Evolutionary conservation across 352 stramenopile genomes (phyloP), one percentile per base, ranked within the genome.

Genomic region (Pythium dissotocum): DNA sequence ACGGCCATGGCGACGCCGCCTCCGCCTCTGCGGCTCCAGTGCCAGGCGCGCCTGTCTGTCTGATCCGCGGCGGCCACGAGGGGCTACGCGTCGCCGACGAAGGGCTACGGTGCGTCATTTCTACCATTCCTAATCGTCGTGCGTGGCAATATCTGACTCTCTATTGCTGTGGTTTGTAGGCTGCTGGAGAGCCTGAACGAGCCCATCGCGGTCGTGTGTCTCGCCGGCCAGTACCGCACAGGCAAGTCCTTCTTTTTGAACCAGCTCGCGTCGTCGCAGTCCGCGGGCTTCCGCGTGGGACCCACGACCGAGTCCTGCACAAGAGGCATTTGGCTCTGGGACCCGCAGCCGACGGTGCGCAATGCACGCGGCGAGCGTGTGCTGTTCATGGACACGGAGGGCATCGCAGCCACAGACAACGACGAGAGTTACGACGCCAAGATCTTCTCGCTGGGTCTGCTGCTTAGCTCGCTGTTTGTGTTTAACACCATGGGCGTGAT

Each of bases 401-500:
- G 88, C 13, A 91, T 96, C 67, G 86, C 88, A 0, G 88, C 86
- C 33, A 93, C 87, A 0, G 88, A 94, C 52, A 93, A 94, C 61
- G 88, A 96, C 62, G 88, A 94, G 70, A 89, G 79, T 64, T 96
- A 94, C 69, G 88, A 95, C 69, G 86, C 88, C 69, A 93, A 95
- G 72, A 94, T 95, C 53, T 95, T 95, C 49, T 93, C 86, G 32
- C 65, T 95, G 12, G 88, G 85, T 14, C 49, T 95, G 52, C 73
- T 95, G 33, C 74, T 95, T 2, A 93, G 83, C 69, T 93, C 83
- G 57, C 73, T 93, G 0, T 94, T 96, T 53, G 85, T 96, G 30
- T 92, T 94, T 64, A 96, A 96, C 64, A 94, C 85, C 2, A 93
- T 96, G 81, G 88, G 88, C 33, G 88, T 96, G 62, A 94, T 96